Evolutionary conservation across 805 yeast genomes (phyloP), one percentile per base, ranked within the genome.

Genomic region (Spathaspora passalidarum): DNA sequence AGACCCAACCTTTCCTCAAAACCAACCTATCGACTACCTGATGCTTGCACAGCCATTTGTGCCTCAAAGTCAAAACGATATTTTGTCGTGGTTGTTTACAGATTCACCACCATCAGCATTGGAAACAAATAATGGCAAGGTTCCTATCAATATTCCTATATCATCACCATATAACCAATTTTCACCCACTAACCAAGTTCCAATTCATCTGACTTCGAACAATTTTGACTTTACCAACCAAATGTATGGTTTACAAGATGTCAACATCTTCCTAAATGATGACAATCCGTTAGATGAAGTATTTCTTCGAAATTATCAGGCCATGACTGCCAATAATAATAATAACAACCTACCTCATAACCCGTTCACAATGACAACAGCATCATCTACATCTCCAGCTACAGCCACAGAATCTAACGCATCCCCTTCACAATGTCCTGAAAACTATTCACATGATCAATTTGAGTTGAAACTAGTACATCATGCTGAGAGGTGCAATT

Each of bases 241-340:
- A 22, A 26, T 20, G 17, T 54, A 62, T 26, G 68, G 64, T 4
- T 54, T 66, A n/a, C 72, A 62, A 25, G 73, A 71, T 36, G 56
- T 61, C n/a, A 66, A 67, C 46, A 61, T 67, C 14, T 71, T 72
- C 45, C 64, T 56, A 50, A 67, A 60, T 47, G 63, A 55, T 34
- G 61, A 59, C 22, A 72, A 72, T 43, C 76, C 76, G 0, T 52
- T 72, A 22, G 76, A 70, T 42, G 73, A 69, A 16, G 56, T 62
- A 4, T 55, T 71, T 40, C 41, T 56, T 14, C 49, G 53, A 10
- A 36, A 36, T 13, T 38, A 38, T 13, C 22, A 39, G 14, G 42
- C 14, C 4, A 22, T 21, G 34, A 36, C 38, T 3, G 5, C 22
- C 6, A 22, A 17, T 10, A 29, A 29, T 8, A 29, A 29, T 29